Percentiles rank a stretch among this genome's conserved stretches.
These are phyloP conservation scores for Kodamaea suecica DNA, from an alignment of 1,139 yeast species.

Conservation along the genomic window DNA sequence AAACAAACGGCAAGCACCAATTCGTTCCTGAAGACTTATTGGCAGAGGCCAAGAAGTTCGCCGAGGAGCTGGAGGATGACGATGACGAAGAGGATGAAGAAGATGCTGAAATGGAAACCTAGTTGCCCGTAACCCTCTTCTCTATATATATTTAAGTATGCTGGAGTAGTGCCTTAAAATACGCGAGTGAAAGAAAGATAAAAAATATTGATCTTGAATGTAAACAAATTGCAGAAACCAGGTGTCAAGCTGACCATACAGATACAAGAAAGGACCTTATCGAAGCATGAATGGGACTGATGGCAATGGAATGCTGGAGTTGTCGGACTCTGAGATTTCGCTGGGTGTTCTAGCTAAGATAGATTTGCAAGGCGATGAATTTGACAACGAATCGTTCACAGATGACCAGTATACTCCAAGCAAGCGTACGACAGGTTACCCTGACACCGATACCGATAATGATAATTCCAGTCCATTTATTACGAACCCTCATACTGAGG, in stretches of 20 bases:
- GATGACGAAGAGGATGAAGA: slow-evolving; percentile 57
- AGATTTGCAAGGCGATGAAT: background rate
- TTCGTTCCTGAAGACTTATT: slow-evolving; percentile 74
- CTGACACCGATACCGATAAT: slow-evolving; percentile 1
- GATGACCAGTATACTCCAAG: slow-evolving; percentile 1
- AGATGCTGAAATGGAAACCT: slow-evolving; percentile 5
- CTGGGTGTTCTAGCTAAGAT: background rate
- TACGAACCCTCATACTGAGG: slow-evolving; percentile 21
- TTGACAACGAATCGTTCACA: background rate
- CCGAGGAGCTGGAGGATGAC: slow-evolving; percentile 79
- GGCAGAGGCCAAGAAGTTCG: slow-evolving; percentile 77
- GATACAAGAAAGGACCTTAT: no score
- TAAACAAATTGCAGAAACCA: no score
- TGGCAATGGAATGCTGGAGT: slow-evolving; percentile 7
- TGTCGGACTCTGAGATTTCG: slow-evolving; percentile 4
- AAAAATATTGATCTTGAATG: slow-evolving; percentile 2
- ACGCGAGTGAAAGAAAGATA: slow-evolving; percentile 2
- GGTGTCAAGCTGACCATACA: no score
- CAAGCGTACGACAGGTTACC: background rate
- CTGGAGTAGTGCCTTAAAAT: no score
- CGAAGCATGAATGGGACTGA: background rate
- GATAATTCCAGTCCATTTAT: slow-evolving; percentile 32
- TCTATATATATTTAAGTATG: no score
- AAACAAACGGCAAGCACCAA: slow-evolving; percentile 79
- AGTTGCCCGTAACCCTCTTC: slow-evolving; percentile 1